These are phyloP conservation scores for Populus hybrid DNA, from an alignment of 441 rosid species.

Conservation along the genomic window DNA sequence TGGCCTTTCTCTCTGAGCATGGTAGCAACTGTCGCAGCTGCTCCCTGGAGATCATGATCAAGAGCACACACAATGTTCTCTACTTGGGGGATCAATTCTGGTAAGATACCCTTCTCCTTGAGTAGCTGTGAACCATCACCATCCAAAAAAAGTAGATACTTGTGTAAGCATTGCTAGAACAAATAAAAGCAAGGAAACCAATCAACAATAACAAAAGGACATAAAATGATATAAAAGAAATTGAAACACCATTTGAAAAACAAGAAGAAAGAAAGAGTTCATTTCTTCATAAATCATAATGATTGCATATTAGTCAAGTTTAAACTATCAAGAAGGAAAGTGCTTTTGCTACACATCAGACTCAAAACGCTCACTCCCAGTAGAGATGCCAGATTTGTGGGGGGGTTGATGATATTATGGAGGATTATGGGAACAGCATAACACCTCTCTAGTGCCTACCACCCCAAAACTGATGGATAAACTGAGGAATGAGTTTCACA, in stretches of 20 bases:
- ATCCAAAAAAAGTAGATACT: constrained; percentile 7
- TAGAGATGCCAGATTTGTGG: too few relatives aligned
- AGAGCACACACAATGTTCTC: constrained; percentile 81
- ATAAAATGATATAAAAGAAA: background rate
- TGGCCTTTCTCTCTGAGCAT: constrained; percentile 69
- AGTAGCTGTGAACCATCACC: constrained; percentile 47
- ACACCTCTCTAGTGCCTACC: too few relatives aligned
- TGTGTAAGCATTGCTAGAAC: background rate
- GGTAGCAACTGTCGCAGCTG: constrained; percentile 75
- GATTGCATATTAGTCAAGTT: background rate
- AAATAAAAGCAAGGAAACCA: background rate
- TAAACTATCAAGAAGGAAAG: background rate
- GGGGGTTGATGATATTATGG: too few relatives aligned
- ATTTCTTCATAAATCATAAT: background rate
- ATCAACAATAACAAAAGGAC: background rate
- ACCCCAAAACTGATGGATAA: background rate
- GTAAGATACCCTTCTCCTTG: constrained; percentile 75
- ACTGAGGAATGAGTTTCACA: background rate
- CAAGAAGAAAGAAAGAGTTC: background rate
- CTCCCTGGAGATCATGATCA: constrained; percentile 73
- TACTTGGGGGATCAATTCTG: constrained; percentile 57
- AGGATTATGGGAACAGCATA: too few relatives aligned
- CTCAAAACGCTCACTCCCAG: too few relatives aligned
- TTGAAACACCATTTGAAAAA: background rate
- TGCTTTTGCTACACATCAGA: too few relatives aligned